Conservation (phyloP, 495 filamentous ascomycete genomes). For the Neurospora cerealis region DNA sequence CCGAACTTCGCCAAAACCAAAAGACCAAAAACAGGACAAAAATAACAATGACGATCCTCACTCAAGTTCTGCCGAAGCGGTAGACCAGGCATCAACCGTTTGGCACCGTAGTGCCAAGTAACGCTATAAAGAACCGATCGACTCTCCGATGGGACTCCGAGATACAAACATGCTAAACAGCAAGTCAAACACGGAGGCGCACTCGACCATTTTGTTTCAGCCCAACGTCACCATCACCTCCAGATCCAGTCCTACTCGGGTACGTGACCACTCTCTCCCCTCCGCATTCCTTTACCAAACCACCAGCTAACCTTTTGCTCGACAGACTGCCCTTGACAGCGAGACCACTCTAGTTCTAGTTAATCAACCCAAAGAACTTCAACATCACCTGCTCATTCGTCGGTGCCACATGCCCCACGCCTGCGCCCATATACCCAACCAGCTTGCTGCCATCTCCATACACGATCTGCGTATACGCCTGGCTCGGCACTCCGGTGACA, state of each 20-base stretch:
- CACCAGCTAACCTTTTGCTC: not conserved
- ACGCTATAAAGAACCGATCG: not conserved
- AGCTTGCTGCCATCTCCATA: conserved; percentile 37
- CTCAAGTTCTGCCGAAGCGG: not conserved
- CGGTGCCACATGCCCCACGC: conserved; percentile 38
- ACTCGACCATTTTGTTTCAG: not conserved
- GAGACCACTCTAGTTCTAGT: conserved; percentile 28
- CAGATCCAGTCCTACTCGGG: not conserved
- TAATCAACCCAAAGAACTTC: conserved; percentile 26
- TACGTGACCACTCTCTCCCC: not conserved
- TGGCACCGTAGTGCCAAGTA: not conserved
- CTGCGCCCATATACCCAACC: conserved; percentile 35
- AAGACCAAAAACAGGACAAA: not conserved
- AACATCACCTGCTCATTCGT: conserved; percentile 29
- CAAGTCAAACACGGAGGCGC: not conserved
- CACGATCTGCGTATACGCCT: conserved; percentile 31
- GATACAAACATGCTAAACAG: not conserved
- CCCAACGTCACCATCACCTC: not conserved
- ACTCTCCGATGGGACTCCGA: not conserved
- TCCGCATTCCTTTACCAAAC: not conserved
- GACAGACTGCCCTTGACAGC: not conserved
- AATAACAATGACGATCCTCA: not conserved
- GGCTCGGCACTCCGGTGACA: conserved; percentile 26
- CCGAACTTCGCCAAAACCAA: not conserved
- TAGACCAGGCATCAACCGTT: not conserved